phyloP scores from a whole-genome alignment of 2,329 filamentous ascomycete species.

The Penicillium sp. region DNA sequence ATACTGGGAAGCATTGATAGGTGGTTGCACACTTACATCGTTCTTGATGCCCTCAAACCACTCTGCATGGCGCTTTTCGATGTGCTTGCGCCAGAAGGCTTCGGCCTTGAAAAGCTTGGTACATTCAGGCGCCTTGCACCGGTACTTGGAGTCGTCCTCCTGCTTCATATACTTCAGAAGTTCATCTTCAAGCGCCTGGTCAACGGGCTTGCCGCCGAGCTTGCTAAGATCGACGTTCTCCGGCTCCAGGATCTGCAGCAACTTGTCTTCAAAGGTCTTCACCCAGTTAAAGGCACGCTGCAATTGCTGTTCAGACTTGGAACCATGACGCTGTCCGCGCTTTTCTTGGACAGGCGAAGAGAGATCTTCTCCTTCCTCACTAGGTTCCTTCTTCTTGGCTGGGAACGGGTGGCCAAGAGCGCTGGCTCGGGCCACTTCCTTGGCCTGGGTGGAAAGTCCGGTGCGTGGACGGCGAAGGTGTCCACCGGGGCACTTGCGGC shows the following conservation, averaged over 20 bases:
- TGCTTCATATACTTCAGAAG: slow-evolving; percentile 87
- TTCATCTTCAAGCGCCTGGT: slow-evolving; percentile 86
- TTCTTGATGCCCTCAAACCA: slow-evolving; percentile 78
- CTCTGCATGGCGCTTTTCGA: slow-evolving; percentile 90
- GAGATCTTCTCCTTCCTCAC: slow-evolving; percentile 63
- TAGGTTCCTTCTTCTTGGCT: slow-evolving; percentile 69
- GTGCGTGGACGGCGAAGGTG: slow-evolving; percentile 88
- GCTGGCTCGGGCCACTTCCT: slow-evolving; percentile 81
- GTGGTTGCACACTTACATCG: slow-evolving; percentile 64
- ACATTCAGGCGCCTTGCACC: slow-evolving; percentile 95
- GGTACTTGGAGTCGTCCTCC: slow-evolving; percentile 94
- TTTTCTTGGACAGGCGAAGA: slow-evolving; percentile 68
- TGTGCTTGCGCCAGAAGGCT: slow-evolving; percentile 95
- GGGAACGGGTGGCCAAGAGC: slow-evolving; percentile 81
- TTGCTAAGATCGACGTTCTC: slow-evolving; percentile 84
- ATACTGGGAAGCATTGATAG: background rate
- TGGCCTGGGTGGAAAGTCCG: slow-evolving; percentile 78
- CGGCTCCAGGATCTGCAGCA: slow-evolving; percentile 87
- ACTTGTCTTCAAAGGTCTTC: slow-evolving; percentile 95
- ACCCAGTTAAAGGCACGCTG: slow-evolving; percentile 98
- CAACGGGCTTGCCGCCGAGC: slow-evolving; percentile 80
- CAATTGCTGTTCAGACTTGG: slow-evolving; percentile 85
- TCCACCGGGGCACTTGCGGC: slow-evolving; percentile 94
- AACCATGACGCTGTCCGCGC: slow-evolving; percentile 67
- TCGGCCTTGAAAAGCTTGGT: slow-evolving; percentile 96